A percentile compares a stretch with the other conserved stretches of the same genome.
phyloP scores from a whole-genome alignment of 2,329 filamentous ascomycete genomes.

The Alternaria sp. region DNA sequence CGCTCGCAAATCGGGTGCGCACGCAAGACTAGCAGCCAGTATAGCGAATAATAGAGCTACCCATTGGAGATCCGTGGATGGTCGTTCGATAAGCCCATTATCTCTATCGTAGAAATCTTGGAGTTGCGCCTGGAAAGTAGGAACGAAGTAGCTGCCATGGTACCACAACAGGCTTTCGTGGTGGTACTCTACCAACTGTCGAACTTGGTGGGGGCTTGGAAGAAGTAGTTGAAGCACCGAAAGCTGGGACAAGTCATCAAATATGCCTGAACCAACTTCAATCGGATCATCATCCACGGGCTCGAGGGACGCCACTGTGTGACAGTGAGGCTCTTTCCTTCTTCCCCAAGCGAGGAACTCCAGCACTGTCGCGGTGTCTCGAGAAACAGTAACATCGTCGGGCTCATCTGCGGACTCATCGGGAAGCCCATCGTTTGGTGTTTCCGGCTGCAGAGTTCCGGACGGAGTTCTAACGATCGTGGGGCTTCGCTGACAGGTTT shows the following conservation, averaged over 20 bases:
- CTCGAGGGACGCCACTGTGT: constrained; percentile 12
- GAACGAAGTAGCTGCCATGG: constrained; percentile 43
- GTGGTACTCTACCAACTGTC: constrained; percentile 41
- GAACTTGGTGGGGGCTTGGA: constrained; percentile 20
- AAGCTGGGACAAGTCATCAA: not conserved
- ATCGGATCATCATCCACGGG: constrained; percentile 23
- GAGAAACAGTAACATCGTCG: constrained; percentile 14
- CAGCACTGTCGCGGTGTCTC: constrained; percentile 55
- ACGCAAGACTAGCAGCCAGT: not conserved
- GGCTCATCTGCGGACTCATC: not conserved
- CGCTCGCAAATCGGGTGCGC: constrained; percentile 25
- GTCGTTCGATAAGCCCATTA: constrained; percentile 39
- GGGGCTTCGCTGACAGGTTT: constrained; percentile 1
- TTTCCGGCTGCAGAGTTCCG: not conserved
- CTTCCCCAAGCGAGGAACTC: constrained; percentile 58
- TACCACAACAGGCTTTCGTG: constrained; percentile 46
- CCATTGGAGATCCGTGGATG: not conserved
- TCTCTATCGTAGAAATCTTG: constrained; percentile 43
- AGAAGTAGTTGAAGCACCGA: constrained; percentile 26
- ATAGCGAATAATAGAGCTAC: not conserved
- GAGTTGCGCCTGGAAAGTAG: constrained; percentile 47
- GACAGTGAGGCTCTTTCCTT: constrained; percentile 47
- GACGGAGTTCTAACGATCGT: constrained; percentile 15
- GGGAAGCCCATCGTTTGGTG: not conserved
- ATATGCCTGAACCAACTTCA: constrained; percentile 15